Evolutionary conservation across 1,284 basidiomycete species (phyloP).

Genomic region (Wolfiporia cocos): DNA sequence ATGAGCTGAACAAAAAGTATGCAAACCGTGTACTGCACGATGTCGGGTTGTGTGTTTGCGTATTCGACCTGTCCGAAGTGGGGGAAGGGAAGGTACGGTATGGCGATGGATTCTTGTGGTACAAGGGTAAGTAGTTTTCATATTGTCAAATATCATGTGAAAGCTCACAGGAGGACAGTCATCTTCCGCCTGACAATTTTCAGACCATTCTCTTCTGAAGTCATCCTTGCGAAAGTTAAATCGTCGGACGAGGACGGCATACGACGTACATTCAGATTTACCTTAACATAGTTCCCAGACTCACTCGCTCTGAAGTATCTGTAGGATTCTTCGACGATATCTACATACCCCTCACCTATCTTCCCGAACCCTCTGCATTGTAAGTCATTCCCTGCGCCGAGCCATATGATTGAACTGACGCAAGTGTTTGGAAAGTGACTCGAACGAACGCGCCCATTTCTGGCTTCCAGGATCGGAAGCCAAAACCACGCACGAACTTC

Average conservation of each 20-base stretch:
- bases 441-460: conserved; percentile 77
- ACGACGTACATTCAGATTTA: conserved; percentile 42
- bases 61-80: conserved; percentile 82
- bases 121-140: conserved; percentile 62
- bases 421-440: conserved; percentile 45
- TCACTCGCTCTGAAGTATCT: conserved; percentile 51
- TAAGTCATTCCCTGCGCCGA: conserved; percentile 38
- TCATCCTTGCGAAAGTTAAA: conserved; percentile 85
- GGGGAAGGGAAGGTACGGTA: conserved; percentile 92
- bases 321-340: conserved; percentile 95
- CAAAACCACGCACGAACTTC: conserved; percentile 53
- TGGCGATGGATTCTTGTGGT: conserved; percentile 93
- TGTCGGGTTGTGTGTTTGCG: conserved; percentile 85
- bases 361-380: conserved; percentile 77
- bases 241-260: conserved; percentile 82
- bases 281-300: conserved; percentile 2
- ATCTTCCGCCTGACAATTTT: conserved; percentile 89
- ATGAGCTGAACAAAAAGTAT: conserved; percentile 89
- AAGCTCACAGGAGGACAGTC: conserved; percentile 40
- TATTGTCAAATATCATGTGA: neutral
- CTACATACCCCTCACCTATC: conserved; percentile 69
- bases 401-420: too few species aligned
- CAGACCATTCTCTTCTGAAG: conserved; percentile 87
- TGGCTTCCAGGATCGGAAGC: conserved; percentile 66
- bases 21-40: conserved; percentile 91